Conservation (phyloP, 2,329 filamentous ascomycete species). For the Blumeria hordei region DNA sequence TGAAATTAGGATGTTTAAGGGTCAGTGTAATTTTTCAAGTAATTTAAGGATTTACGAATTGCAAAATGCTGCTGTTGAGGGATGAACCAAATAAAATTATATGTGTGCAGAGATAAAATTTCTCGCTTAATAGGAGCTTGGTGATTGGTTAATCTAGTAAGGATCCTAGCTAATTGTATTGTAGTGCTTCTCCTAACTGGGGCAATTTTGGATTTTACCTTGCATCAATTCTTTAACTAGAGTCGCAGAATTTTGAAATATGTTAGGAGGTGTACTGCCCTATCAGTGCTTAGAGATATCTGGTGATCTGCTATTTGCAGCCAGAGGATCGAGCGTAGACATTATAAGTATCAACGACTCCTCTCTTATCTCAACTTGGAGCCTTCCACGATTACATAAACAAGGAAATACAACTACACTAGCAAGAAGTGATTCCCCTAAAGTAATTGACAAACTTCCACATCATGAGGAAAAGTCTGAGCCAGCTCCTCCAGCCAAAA, state of each 20-base stretch:
- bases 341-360: conserved; percentile 37
- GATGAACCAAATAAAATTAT: conserved; percentile 6
- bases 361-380: conserved; percentile 25
- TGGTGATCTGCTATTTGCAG: conserved; percentile 41
- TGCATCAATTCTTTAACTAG: too few relatives aligned
- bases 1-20: conserved; percentile 99
- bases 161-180: too few relatives aligned
- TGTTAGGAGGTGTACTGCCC: conserved; percentile 18
- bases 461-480: conserved; percentile 3
- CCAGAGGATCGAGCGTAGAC: conserved; percentile 48
- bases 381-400: conserved; percentile 5
- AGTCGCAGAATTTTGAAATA: too few relatives aligned
- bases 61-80: too few relatives aligned
- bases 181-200: too few relatives aligned
- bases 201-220: too few relatives aligned
- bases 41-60: conserved; percentile 2
- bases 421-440: too few relatives aligned
- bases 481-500: conserved; percentile 12
- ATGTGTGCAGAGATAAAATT: conserved; percentile 1
- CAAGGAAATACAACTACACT: too few relatives aligned
- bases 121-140: not conserved
- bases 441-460: not conserved
- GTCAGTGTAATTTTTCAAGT: conserved; percentile 21
- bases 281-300: conserved; percentile 36
- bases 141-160: too few relatives aligned